Base-by-base conservation (phyloP, 805 yeast genomes). In the Groenewaldozyma tartarivorans region DNA sequence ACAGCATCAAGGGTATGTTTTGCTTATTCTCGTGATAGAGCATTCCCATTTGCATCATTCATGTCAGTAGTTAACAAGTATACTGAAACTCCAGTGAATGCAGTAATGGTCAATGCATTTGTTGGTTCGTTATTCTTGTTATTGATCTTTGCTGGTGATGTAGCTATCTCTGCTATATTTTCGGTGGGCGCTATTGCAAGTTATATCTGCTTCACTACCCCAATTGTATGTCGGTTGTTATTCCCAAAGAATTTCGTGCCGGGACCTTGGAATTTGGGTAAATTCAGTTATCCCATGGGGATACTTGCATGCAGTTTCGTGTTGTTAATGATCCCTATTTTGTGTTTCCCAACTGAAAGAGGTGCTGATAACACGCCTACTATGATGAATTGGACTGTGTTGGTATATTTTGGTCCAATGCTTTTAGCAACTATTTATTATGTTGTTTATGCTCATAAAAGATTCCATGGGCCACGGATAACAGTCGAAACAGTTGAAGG, bases 111-210 rank as follows among this genome's bases (percentile, higher is more conserved):
- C 49, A 75, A 77, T 59, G 64, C 69, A 51, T 47, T 70, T 24
- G 47, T 77, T 38, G 80, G 80, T 27, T 74, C 74, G 51, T 64
- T 75, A 17, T 61, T 75, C 19, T 62, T 76, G 44, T 65, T 73
- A 41, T 66, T 75, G 46, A 68, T 77, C 54, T 75, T 78, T 58
- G 29, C 29, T 13, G 80, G 80, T 31, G 75, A 72, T 43, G 67
- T 70, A 16, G 81, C 84, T 36, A 74, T 79, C 48, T 76, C 70
- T 29, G 85, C 85, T 26, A 75, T 77, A 44, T 79, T 79, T 60
- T 75, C 81, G 2, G 81, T 79, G 36, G 81, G 82, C 29, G 83
- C 82, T 31, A 77, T 78, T 51, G 72, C 80, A 11, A 74, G 79
- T 0, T 77, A 77, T 52, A 68, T 78, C 42, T 77, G 84, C 3